phyloP scores from a whole-genome alignment of 805 yeast species.

The Ogataea ramenticola region DNA sequence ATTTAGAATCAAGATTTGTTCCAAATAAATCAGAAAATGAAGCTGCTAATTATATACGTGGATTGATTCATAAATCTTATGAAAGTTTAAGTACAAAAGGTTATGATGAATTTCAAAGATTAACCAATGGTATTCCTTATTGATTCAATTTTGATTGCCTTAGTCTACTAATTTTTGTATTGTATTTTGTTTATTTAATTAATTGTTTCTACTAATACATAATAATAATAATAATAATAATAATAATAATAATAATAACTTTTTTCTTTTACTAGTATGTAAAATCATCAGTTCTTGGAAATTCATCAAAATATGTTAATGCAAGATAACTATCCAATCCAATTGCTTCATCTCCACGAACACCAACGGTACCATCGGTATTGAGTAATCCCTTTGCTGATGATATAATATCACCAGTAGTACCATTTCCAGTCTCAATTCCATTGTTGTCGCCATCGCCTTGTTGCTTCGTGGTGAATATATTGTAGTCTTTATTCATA shows the following conservation, averaged over 20 bases:
- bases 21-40: slow-evolving; percentile 77
- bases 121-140: slow-evolving; percentile 96
- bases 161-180: no score
- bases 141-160: no score
- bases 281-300: not conserved
- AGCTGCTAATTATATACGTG: slow-evolving; percentile 72
- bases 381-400: no score
- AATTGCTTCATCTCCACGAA: no score
- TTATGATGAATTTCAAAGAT: slow-evolving; percentile 93
- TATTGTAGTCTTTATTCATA: not conserved
- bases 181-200: no score
- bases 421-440: no score
- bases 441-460: no score
- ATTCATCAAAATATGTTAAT: slow-evolving; percentile 2
- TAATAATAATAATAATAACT: no score
- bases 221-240: no score
- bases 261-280: not conserved
- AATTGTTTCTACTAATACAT: no score
- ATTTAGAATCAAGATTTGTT: slow-evolving; percentile 70
- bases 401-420: no score
- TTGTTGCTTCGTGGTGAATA: not conserved
- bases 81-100: slow-evolving; percentile 90
- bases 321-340: not conserved
- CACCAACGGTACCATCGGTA: no score
- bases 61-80: slow-evolving; percentile 69